Base-by-base conservation (phyloP, 208 protist genomes). In the Ichthyophonus hoferi region DNA sequence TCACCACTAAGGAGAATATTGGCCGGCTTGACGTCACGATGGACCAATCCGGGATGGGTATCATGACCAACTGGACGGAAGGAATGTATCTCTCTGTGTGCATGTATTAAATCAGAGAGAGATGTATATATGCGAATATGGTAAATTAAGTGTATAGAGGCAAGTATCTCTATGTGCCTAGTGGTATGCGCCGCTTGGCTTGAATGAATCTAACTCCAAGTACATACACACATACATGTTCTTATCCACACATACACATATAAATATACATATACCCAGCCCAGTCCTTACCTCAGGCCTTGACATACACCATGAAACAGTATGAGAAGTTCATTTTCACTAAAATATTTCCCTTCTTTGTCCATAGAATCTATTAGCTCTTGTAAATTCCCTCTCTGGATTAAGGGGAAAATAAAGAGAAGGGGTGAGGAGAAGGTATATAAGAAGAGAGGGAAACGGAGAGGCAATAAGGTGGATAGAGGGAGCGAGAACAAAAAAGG, bases 21-120 rank as follows among this genome's bases (percentile, higher is more conserved):
- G 35, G 82, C 90, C 24, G 91, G 84, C 76, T 94, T 94, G 35
- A 94, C 79, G 85, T 94, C 91, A 17, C 91, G 37, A 43, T 92
- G 89, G 40, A 76, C 86, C 40, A 91, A 79, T 35, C 58, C 42
- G 84, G 2, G 42, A n/a, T 7, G 14, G 2, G 84, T 34, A 78
- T 42, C 2, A 78, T 79, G 40, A 79, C 33, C 1, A 14, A 35
- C 1, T 79, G 42, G 14, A 3, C 41, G 84, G 17, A 39, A 35
- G 33, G 17, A 24, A 67, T 67, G 50, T 24, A 67, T 7, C 50
- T 67, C 50, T 24, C 50, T 67, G 24, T 67, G 50, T n/a, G 50
- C 24, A 24, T n/a, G n/a, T n/a, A n/a, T n/a, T n/a, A n/a, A n/a
- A n/a, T n/a, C n/a, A n/a, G n/a, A n/a, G n/a, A n/a, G n/a, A n/a